Evolutionary conservation across 2,329 filamentous ascomycete genomes (phyloP).

Genomic region (Cladosporium phlei): DNA sequence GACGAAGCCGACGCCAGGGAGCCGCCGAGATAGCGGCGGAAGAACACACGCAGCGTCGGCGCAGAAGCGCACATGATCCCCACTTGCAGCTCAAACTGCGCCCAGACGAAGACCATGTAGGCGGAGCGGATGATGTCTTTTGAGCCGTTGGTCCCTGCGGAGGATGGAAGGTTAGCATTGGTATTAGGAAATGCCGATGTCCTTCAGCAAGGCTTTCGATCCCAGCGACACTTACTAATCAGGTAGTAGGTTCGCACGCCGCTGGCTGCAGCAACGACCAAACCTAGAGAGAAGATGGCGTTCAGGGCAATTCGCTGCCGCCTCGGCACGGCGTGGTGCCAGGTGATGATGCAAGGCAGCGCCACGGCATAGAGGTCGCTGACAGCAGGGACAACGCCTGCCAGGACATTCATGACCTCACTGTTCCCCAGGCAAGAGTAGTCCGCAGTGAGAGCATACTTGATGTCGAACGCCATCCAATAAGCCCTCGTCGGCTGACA

Average conservation of each 20-base stretch:
- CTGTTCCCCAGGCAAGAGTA: conserved; percentile 35
- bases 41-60: conserved; percentile 26
- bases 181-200: neutral
- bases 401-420: conserved; percentile 35
- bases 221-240: conserved; percentile 15
- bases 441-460: conserved; percentile 29
- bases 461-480: conserved; percentile 35
- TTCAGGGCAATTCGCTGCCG: conserved; percentile 44
- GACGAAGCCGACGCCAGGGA: too few relatives aligned
- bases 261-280: conserved; percentile 37
- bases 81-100: conserved; percentile 25
- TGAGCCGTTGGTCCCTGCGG: conserved; percentile 19
- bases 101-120: conserved; percentile 27
- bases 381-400: conserved; percentile 36
- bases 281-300: conserved; percentile 41
- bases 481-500: conserved; percentile 38
- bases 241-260: conserved; percentile 37
- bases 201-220: neutral
- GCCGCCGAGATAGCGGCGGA: conserved; percentile 17
- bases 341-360: conserved; percentile 42
- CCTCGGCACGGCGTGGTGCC: conserved; percentile 40
- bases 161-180: conserved; percentile 9
- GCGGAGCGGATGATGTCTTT: conserved; percentile 19
- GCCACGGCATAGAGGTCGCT: conserved; percentile 40
- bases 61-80: conserved; percentile 26